phyloP scores from a whole-genome alignment of 2,329 filamentous ascomycete genomes.

The Penicillium hordei region DNA sequence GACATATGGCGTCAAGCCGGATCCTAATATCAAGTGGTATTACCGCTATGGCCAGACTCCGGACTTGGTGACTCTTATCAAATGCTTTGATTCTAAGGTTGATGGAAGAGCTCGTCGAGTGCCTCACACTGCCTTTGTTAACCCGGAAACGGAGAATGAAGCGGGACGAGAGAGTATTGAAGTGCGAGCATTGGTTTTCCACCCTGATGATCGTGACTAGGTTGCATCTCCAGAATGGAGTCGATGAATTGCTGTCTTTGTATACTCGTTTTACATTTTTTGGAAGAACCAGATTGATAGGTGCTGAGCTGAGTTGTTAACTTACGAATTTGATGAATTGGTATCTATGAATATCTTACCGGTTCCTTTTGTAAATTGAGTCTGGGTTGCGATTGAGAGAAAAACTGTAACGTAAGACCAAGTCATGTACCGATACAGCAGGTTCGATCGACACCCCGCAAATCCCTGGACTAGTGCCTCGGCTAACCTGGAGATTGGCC shows the following conservation, averaged over 20 bases:
- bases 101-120: slow-evolving; percentile 55
- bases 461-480: neutral
- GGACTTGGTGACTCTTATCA: slow-evolving; percentile 59
- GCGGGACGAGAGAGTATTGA: slow-evolving; percentile 56
- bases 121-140: slow-evolving; percentile 58
- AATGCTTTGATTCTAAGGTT: slow-evolving; percentile 60
- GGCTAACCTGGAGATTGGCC: neutral
- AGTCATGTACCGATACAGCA: neutral
- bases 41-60: slow-evolving; percentile 55
- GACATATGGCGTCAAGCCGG: slow-evolving; percentile 50
- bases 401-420: neutral
- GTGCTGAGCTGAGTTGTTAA: neutral
- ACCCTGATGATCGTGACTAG: slow-evolving; percentile 41
- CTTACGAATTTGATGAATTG: neutral
- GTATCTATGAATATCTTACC: neutral
- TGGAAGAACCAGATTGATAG: neutral
- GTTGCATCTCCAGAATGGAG: neutral
- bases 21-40: slow-evolving; percentile 52
- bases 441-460: neutral
- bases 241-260: neutral
- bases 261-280: neutral
- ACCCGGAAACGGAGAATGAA: slow-evolving; percentile 46
- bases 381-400: too few species aligned
- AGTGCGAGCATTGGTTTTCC: slow-evolving; percentile 56
- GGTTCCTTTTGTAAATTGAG: too few species aligned